Evolutionary conservation across 192 early-diverging fungal genomes (phyloP).

Genomic region (Backusella circina): DNA sequence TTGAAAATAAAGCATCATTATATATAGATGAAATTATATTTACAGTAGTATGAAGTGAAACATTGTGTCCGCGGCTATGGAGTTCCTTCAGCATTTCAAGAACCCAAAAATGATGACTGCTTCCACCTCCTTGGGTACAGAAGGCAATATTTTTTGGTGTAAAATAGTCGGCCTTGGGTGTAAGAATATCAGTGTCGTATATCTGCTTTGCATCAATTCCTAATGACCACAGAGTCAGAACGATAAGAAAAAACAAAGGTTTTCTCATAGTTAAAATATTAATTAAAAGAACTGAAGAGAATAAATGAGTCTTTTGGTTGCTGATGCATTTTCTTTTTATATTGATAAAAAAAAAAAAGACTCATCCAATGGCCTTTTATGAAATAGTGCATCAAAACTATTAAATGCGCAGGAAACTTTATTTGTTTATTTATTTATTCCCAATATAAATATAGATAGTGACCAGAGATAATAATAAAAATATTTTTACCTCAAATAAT

Average conservation of each 20-base stretch:
- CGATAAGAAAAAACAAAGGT: background rate
- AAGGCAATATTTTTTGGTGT: background rate
- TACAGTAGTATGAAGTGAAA: conserved; percentile 14
- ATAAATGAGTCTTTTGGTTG: background rate
- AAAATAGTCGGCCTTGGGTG: background rate
- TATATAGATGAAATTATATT: background rate
- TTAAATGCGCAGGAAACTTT: background rate
- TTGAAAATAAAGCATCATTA: background rate
- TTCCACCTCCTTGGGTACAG: conserved; percentile 3
- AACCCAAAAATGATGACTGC: conserved; percentile 25
- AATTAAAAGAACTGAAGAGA: background rate
- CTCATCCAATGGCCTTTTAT: background rate
- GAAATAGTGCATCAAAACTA: background rate
- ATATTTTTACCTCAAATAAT: background rate
- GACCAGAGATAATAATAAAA: background rate
- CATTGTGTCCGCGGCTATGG: conserved; percentile 14
- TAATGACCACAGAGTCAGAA: background rate
- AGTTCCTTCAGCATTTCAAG: conserved; percentile 22
- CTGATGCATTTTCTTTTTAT: background rate
- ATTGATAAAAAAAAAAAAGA: background rate
- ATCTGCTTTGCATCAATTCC: background rate
- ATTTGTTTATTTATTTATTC: background rate
- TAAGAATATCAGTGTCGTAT: background rate
- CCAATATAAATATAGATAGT: background rate
- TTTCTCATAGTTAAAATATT: background rate